A percentile compares a stretch with the other conserved stretches of the same genome.
Evolutionary conservation across 225 moss, liverwort and hornwort genomes (phyloP).

Genomic region (Physcomitrium patens): DNA sequence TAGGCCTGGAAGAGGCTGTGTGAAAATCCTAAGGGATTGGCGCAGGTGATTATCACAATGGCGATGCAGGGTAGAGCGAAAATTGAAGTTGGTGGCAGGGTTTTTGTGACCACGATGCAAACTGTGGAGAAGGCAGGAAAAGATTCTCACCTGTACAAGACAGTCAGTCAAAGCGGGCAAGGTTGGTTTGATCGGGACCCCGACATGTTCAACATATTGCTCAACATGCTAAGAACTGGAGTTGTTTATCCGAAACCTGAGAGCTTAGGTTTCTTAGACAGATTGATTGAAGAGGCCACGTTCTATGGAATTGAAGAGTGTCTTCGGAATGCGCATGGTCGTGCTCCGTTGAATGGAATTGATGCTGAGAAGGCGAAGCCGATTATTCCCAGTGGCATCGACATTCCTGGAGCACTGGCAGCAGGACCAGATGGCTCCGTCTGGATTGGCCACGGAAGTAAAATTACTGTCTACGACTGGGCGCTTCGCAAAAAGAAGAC

Average conservation of each 20-base stretch:
- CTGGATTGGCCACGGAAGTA: slow-evolving; percentile 88
- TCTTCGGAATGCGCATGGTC: slow-evolving; percentile 46
- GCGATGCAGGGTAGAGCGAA: slow-evolving; percentile 62
- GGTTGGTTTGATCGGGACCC: slow-evolving; percentile 85
- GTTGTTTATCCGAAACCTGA: slow-evolving; percentile 46
- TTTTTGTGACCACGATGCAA: slow-evolving; percentile 68
- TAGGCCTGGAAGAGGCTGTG: not conserved
- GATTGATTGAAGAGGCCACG: slow-evolving; percentile 66
- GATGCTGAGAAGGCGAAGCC: slow-evolving; percentile 70
- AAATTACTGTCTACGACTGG: slow-evolving; percentile 87
- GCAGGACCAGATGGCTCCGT: slow-evolving; percentile 69
- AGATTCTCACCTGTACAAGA: slow-evolving; percentile 44
- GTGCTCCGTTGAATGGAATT: slow-evolving; percentile 61
- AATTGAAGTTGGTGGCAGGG: slow-evolving; percentile 74
- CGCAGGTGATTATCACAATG: slow-evolving; percentile 19
- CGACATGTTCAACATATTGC: slow-evolving; percentile 52
- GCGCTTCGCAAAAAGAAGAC: slow-evolving; percentile 74
- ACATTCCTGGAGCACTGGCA: slow-evolving; percentile 62
- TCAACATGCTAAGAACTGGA: slow-evolving; percentile 64
- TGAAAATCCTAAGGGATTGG: not conserved
- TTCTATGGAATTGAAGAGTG: slow-evolving; percentile 61
- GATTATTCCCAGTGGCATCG: slow-evolving; percentile 63
- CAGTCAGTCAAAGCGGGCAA: slow-evolving; percentile 42
- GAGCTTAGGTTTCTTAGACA: slow-evolving; percentile 23
- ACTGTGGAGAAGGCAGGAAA: slow-evolving; percentile 59